Evolutionary conservation across 805 yeast genomes (phyloP), one percentile per base, ranked within the genome.

Genomic region (Tetrapisispora iriomotensis): DNA sequence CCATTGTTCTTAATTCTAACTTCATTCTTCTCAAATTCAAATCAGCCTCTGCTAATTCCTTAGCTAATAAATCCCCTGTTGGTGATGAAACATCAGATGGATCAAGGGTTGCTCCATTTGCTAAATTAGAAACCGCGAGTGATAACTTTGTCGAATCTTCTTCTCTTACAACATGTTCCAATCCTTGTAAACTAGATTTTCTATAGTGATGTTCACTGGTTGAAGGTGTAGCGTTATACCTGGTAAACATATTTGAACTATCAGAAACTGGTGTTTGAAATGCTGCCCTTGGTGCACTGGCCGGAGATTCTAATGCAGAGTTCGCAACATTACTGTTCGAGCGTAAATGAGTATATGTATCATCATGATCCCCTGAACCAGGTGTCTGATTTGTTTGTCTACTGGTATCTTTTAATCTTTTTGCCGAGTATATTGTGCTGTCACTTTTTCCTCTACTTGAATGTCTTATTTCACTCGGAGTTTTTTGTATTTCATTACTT

Each of bases 21-120:
- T 66, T 70, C 41, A 72, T 39, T n/a, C 60, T 51, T 37, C 69
- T 62, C 38, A 72, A 45, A 19, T 61, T 51, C 45, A 71, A 40
- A 44, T 62, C 62, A 41, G 56, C 43, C n/a, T 45, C 49, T 6
- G 43, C 47, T 12, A 54, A 29, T 9, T 58, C 64, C 25, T 40
- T 45, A 2, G 26, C 24, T 19, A 36, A 20, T 23, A 35, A 25
- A 6, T 12, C 33, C 1, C 23, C 29, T 10, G 32, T 35, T 12
- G 38, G 38, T 5, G 38, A 35, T 6, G 22, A 12, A 3, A 20
- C 27, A 14, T 35, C 33, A 33, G 36, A 40, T 13, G 43, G 46
- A 29, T 42, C 45, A 17, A 42, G 41, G n/a, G 36, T 26, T 18
- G 34, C 38, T 6, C 29, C 40, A 4, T 30, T 26, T 21, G 25